Conservation (phyloP, 1,139 yeast species). For the Taiozyma sp. region DNA sequence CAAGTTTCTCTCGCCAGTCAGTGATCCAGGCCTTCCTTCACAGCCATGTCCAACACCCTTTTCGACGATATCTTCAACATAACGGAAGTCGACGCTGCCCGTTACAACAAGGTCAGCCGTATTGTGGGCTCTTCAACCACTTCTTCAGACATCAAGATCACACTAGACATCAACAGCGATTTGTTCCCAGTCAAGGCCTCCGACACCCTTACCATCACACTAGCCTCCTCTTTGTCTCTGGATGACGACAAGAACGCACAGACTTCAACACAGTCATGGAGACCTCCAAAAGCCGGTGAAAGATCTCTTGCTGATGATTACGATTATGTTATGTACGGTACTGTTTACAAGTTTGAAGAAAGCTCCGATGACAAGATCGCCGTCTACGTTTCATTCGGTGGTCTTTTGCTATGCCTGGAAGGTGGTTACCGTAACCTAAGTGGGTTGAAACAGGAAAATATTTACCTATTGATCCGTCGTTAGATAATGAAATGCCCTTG, state of each 20-base stretch:
- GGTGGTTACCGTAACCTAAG: slow-evolving; percentile 91
- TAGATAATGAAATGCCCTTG: slow-evolving; percentile 9
- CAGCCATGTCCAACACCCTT: slow-evolving; percentile 67
- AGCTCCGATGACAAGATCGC: slow-evolving; percentile 62
- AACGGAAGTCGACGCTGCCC: slow-evolving; percentile 78
- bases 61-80: slow-evolving; percentile 93
- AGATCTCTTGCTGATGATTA: slow-evolving; percentile 90
- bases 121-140: slow-evolving; percentile 86
- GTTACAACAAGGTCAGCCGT: slow-evolving; percentile 91
- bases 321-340: slow-evolving; percentile 98
- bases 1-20: not conserved
- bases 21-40: not conserved
- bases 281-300: slow-evolving; percentile 84
- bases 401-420: slow-evolving; percentile 86
- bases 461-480: slow-evolving; percentile 79
- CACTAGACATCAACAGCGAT: slow-evolving; percentile 89
- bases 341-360: slow-evolving; percentile 95
- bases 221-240: slow-evolving; percentile 66
- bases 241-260: slow-evolving; percentile 47
- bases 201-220: slow-evolving; percentile 81
- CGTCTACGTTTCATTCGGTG: slow-evolving; percentile 94
- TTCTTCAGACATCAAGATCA: slow-evolving; percentile 74
- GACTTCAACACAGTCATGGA: slow-evolving; percentile 60
- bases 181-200: slow-evolving; percentile 78
- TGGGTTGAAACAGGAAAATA: slow-evolving; percentile 87